Conservation (phyloP, 73 alveolate genomes). For the Stentor coeruleus region DNA sequence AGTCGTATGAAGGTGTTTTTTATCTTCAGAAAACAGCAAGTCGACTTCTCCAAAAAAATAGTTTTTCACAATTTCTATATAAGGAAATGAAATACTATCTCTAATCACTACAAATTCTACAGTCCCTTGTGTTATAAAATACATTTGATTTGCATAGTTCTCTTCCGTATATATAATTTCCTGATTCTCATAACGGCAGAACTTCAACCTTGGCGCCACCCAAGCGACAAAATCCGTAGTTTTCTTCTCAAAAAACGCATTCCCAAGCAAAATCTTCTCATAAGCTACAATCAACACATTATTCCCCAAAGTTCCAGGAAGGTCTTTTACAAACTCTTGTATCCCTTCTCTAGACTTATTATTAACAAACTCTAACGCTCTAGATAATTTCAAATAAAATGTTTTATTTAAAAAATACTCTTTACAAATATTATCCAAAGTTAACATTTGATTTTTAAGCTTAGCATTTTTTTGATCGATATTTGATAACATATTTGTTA, state of each 20-base stretch:
- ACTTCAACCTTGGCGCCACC: conserved; percentile 72
- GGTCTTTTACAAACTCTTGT: conserved; percentile 49
- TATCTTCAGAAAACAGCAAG: conserved; percentile 18
- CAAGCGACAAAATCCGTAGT: conserved; percentile 59
- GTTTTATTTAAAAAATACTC: conserved; percentile 26
- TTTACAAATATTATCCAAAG: conserved; percentile 6
- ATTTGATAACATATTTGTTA: conserved; percentile 60
- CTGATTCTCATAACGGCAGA: conserved; percentile 38
- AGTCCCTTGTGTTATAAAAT: conserved; percentile 58
- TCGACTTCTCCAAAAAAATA: conserved; percentile 70
- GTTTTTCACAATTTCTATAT: no score
- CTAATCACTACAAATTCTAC: conserved; percentile 15
- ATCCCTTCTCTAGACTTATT: conserved; percentile 38
- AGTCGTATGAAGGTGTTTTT: neutral
- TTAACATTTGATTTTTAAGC: neutral
- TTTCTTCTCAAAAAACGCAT: conserved; percentile 44
- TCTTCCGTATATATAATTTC: conserved; percentile 58
- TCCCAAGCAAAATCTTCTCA: conserved; percentile 36
- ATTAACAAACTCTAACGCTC: conserved; percentile 30
- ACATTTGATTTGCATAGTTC: conserved; percentile 59
- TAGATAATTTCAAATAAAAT: conserved; percentile 14
- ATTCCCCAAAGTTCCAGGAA: conserved; percentile 66
- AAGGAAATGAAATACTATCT: conserved; percentile 15
- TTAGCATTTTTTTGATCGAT: conserved; percentile 39
- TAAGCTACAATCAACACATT: conserved; percentile 49